Evolutionary conservation across 495 filamentous ascomycete species (phyloP), one percentile per base, ranked within the genome.

Genomic region (Penicillium chermesinum): DNA sequence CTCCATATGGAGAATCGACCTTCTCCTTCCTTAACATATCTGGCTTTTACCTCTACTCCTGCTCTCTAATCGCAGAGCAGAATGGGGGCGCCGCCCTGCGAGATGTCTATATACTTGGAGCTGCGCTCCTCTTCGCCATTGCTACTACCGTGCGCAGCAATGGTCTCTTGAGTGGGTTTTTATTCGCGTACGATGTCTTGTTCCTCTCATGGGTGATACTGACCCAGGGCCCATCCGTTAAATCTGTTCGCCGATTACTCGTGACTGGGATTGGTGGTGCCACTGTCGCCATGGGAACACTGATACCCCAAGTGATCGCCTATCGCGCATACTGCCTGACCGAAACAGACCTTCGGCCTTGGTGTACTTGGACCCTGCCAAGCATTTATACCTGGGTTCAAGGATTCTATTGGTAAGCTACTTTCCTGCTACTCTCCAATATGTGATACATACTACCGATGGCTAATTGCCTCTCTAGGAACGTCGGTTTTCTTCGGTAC

Each of bases 371-470:
- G 15, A 50, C 63, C 6, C 18, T 89, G 15, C 93, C 94, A 13
- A 95, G 89, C 64, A 88, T 97, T 34, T 98, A 95, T 65, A 71
- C 80, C 16, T 98, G 84, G 73, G 94, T 96, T 10, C 94, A 98
- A 58, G 71, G 67, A 34, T 72, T 86, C 44, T 96, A 98, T 63
- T 98, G 94, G 93, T 94, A 79, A 54, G 79, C 57, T 5, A 19
- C 13, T 25, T n/a, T 2, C 30, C 17, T 33, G 12, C 33, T 9
- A 9, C 27, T 37, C 5, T 30, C 5, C 25, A 5, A 10, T 10
- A 30, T 30, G 10, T 10, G 10, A 10, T 10, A 5, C 6, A 37
- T 15, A n/a, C 14, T 37, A 17, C 16, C 48, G 25, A 30, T 58
- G 27, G 48, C 17, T 34, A 18, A 38, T 5, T 42, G 34, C 35